Base-by-base conservation (phyloP, 208 protist species). In the Leishmania tropica region DNA sequence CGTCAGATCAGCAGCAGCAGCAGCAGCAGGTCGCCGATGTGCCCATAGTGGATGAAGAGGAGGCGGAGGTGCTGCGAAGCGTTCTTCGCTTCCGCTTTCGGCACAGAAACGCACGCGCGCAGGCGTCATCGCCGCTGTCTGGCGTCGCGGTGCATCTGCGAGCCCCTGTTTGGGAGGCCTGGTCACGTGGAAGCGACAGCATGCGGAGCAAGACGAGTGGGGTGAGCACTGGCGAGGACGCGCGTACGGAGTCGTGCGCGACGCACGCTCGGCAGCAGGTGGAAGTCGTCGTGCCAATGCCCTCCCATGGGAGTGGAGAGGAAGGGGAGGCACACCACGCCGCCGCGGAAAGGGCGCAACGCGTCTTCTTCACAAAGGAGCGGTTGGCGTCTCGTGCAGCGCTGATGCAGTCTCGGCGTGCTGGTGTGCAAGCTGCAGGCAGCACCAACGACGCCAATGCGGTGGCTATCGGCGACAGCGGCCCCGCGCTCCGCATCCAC, bases 341-440 rank as follows among this genome's bases (percentile, higher is more conserved):
- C 11, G 35, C 62, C 8, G 72, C 48, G 10, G 82, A 73, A 24
- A 58, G 62, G 28, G 62, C 72, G 35, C 77, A 48, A 72, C 72
- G 77, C 35, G 77, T 85, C n/a, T 85, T 85, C 77, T 85, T 85
- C 62, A 85, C 82, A 15, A 85, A 85, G 19, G 82, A 85, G 77
- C 77, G 76, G 37, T 74, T 85, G 13, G 82, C 77, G 53, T 71
- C 82, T 6, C 82, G 82, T 28, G 77, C 82, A 15, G 82, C 82
- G 51, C 45, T 85, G 77, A 81, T 85, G 78, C 76, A 79, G 51
- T 45, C 82, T 10, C 76, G 82, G 11, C 82, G 82, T 42, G 40
- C 72, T 45, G 73, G 71, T 24, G 40, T 53, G 45, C 70, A 70
- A 58, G 35, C 31, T 51, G 62, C n/a, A 47, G 53, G 35, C 40